phyloP scores from a whole-genome alignment of 1,284 basidiomycete genomes.

The Clitocybe nebularis region DNA sequence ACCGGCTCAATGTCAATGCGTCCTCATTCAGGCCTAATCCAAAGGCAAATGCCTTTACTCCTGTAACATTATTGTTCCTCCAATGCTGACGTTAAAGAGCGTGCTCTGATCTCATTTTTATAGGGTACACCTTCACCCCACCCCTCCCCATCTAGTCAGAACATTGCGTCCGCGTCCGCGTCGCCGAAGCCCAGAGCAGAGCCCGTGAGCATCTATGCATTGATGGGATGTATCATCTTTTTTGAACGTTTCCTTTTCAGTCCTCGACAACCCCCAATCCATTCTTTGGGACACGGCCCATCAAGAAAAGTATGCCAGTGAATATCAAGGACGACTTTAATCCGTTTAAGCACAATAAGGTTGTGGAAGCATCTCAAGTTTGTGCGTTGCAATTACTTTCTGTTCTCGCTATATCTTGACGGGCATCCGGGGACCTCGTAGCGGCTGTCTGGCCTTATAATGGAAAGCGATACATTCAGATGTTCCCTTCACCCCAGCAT shows the following conservation, averaged over 20 bases:
- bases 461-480: constrained; percentile 79
- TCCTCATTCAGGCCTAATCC: constrained; percentile 81
- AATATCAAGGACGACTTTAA: constrained; percentile 94
- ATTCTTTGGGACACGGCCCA: constrained; percentile 80
- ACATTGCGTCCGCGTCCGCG: constrained; percentile 40
- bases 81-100: constrained; percentile 19
- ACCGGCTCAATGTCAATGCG: constrained; percentile 69
- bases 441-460: constrained; percentile 83
- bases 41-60: constrained; percentile 75
- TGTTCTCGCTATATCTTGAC: constrained; percentile 2
- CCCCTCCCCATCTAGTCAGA: constrained; percentile 27
- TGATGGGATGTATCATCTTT: background rate
- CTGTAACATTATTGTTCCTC: constrained; percentile 36
- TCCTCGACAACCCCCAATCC: constrained; percentile 56
- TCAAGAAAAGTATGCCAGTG: constrained; percentile 69
- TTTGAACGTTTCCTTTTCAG: constrained; percentile 15
- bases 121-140: constrained; percentile 50
- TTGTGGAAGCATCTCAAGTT: constrained; percentile 68
- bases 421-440: constrained; percentile 24
- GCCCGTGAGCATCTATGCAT: constrained; percentile 29
- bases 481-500: constrained; percentile 63
- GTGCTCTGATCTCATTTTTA: constrained; percentile 16
- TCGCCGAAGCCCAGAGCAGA: constrained; percentile 63
- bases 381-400: constrained; percentile 44
- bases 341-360: constrained; percentile 85